Conservation (phyloP, 2,329 filamentous ascomycete species). For the Chrysoporthe austroafricana region DNA sequence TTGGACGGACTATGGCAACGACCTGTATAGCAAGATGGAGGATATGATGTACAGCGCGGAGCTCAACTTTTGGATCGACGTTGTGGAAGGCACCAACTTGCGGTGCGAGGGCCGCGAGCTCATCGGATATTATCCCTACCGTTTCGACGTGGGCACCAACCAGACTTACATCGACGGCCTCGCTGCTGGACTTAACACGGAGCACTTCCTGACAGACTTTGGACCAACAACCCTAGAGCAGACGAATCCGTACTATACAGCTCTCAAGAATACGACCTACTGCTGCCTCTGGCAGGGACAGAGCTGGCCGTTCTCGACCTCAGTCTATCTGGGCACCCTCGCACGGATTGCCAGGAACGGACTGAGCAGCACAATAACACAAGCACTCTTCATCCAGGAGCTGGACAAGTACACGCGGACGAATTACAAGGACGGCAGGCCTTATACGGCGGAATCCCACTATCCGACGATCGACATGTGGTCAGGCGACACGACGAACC, state of each 20-base stretch:
- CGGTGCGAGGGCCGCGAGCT: not conserved
- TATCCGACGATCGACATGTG: not conserved
- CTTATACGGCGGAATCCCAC: not conserved
- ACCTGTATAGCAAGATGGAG: not conserved
- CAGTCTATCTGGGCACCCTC: not conserved
- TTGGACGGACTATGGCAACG: not conserved
- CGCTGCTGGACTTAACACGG: not conserved
- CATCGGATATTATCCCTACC: not conserved
- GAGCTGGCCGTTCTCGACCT: constrained; percentile 2
- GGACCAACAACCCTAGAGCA: not conserved
- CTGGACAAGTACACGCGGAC: not conserved
- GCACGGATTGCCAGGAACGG: not conserved
- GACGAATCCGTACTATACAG: not conserved
- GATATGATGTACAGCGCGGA: not conserved
- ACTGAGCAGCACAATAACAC: not conserved
- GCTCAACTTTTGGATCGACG: constrained; percentile 1
- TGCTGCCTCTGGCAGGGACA: constrained; percentile 1
- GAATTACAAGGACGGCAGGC: not conserved
- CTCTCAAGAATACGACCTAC: not conserved
- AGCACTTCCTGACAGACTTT: not conserved
- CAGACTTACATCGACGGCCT: not conserved
- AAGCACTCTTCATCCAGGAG: not conserved
- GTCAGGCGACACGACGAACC: constrained; percentile 1
- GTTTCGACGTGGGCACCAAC: not conserved
- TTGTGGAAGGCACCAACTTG: not conserved